phyloP scores from a whole-genome alignment of 2,329 filamentous ascomycete species.

The Xylariales sp. region DNA sequence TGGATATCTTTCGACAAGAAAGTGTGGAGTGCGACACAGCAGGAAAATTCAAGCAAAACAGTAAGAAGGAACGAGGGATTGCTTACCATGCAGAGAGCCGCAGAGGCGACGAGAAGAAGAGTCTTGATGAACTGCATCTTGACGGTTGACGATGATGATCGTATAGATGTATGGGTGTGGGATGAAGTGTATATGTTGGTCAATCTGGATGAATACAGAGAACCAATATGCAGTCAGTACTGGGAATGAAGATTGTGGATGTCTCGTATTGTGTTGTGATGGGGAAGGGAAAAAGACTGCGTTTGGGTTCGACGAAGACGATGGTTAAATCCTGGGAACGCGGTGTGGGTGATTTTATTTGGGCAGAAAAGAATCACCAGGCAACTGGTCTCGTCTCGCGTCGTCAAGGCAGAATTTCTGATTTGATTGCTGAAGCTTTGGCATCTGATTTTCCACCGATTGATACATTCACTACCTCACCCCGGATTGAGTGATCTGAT shows the following conservation, averaged over 20 bases:
- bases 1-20: not conserved
- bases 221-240: not conserved
- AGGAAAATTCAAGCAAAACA: not conserved
- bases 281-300: too few species aligned
- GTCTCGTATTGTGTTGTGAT: too few species aligned
- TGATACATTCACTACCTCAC: too few species aligned
- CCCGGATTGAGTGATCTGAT: too few species aligned
- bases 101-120: constrained; percentile 1
- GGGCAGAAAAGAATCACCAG: too few species aligned
- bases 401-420: too few species aligned
- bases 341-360: too few species aligned
- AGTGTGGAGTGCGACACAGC: not conserved
- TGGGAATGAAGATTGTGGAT: too few species aligned
- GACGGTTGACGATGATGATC: not conserved
- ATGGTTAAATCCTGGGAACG: not conserved
- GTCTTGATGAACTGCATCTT: constrained; percentile 9
- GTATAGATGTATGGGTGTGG: not conserved
- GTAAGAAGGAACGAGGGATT: not conserved
- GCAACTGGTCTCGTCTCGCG: too few species aligned
- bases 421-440: too few species aligned
- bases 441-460: too few species aligned
- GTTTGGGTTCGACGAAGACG: too few species aligned
- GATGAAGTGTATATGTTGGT: not conserved
- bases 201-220: not conserved
- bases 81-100: constrained; percentile 4